Base-by-base conservation (phyloP, 2,329 filamentous ascomycete species). In the Fusarium setosum region DNA sequence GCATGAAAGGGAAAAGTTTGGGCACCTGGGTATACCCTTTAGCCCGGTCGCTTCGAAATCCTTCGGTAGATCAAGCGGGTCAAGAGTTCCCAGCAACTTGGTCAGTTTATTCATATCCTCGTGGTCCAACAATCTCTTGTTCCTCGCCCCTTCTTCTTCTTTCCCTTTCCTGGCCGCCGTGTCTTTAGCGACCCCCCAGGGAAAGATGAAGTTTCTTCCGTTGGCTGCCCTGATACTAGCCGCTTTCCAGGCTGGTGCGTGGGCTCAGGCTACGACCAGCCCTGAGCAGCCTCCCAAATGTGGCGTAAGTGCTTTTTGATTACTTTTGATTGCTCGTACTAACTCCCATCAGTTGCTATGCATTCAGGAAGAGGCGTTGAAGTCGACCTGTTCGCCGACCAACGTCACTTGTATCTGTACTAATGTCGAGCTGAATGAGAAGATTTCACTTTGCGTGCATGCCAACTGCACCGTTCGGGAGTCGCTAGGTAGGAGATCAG, bases 401-500 rank as follows among this genome's bases (percentile, higher is more conserved):
- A 62, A 63, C 13, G 32, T 12, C 7, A 63, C 60, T 1, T 63
- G 60, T 4, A 63, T 62, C 15, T 63, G 60, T n/a, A 58, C 58
- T 13, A 58, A 62, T 1, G 40, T 35, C 6, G 60, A 63, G 17
- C 15, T 63, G 26, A 57, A 48, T 24, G 29, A 63, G 11, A 53
- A 63, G 45, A 58, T 63, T 10, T 11, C 45, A 2, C 29, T 42
- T 4, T 63, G 60, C 3, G 60, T 63, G 1, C 32, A 32, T 1
- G 53, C 29, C 2, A 62, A 52, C 0, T 63, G 60, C 1, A 57
- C 60, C 4, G 59, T 63, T 6, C 40, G 60, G 17, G 60, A 63
- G 8, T 15, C 34, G 3, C 11, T 63, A 0, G 18, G 60, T 62
- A 9, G 5, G 60, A n/a, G n/a, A n/a, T n/a, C n/a, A n/a, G 50